A percentile compares a stretch with the other conserved stretches of the same genome.
Conservation (phyloP, 805 yeast species). For the Metschnikowia aberdeeniae region DNA sequence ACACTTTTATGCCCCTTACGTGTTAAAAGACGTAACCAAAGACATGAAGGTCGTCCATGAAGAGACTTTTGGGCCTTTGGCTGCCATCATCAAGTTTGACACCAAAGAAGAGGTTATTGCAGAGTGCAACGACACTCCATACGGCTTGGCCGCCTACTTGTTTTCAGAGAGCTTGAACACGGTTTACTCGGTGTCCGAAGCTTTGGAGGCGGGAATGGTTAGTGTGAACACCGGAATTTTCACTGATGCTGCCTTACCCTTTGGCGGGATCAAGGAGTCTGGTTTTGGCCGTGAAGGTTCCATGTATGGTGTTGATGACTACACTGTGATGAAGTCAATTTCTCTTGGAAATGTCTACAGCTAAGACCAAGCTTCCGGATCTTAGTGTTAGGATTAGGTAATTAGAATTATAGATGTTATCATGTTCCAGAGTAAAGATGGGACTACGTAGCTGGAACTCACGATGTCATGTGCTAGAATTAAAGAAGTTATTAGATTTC, state of each 20-base stretch:
- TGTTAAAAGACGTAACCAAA: constrained; percentile 47
- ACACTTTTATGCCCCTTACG: constrained; percentile 52
- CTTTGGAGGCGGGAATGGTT: constrained; percentile 63
- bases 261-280: constrained; percentile 60
- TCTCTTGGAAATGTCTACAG: constrained; percentile 42
- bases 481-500: too few species aligned
- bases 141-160: constrained; percentile 59
- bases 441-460: too few species aligned
- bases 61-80: constrained; percentile 66
- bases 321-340: constrained; percentile 49
- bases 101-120: constrained; percentile 49
- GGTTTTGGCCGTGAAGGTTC: constrained; percentile 74
- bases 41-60: constrained; percentile 49
- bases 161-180: constrained; percentile 51
- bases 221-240: constrained; percentile 57
- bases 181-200: constrained; percentile 50
- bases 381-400: too few species aligned
- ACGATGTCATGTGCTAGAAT: too few species aligned
- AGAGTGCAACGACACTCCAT: constrained; percentile 51
- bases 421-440: too few species aligned
- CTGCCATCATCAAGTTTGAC: constrained; percentile 53
- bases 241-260: constrained; percentile 54
- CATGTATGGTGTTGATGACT: constrained; percentile 58
- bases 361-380: not conserved
- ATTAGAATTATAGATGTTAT: too few species aligned